phyloP scores from a whole-genome alignment of 2,329 filamentous ascomycete species.

The Cordyceps cateniannulata region DNA sequence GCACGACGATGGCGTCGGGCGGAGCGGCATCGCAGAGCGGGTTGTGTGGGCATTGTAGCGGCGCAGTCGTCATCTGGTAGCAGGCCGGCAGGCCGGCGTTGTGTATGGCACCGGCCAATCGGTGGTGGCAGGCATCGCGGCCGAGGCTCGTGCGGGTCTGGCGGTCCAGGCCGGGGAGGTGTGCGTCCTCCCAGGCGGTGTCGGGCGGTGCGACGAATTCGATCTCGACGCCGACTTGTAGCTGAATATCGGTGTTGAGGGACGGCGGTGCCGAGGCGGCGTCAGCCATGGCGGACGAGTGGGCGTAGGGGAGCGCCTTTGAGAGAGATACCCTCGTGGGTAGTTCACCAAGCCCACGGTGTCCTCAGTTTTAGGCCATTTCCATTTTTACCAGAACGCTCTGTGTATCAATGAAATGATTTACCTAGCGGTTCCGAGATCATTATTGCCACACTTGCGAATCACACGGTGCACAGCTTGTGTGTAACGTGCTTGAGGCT shows the following conservation, averaged over 20 bases:
- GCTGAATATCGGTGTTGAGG: neutral
- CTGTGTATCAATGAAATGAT: too few relatives aligned
- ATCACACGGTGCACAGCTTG: too few relatives aligned
- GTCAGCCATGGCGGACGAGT: neutral
- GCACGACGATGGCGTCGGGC: neutral
- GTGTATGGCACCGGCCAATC: neutral
- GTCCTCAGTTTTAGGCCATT: neutral
- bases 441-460: too few relatives aligned
- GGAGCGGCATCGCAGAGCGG: neutral
- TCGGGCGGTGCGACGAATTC: constrained; percentile 15
- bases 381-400: too few relatives aligned
- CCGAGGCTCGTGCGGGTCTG: neutral
- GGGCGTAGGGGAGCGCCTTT: neutral
- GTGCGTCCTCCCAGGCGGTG: neutral
- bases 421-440: too few relatives aligned
- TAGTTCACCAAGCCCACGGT: neutral
- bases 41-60: neutral
- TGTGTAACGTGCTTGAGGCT: too few relatives aligned
- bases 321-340: too few relatives aligned
- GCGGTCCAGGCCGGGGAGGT: neutral
- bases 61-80: neutral
- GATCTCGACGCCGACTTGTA: constrained; percentile 16
- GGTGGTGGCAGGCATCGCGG: constrained; percentile 5
- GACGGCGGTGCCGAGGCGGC: neutral
- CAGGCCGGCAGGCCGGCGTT: neutral